Evolutionary conservation across 2,329 filamentous ascomycete genomes (phyloP), one percentile per base, ranked within the genome.

Genomic region (Daldinia eschscholtzii): DNA sequence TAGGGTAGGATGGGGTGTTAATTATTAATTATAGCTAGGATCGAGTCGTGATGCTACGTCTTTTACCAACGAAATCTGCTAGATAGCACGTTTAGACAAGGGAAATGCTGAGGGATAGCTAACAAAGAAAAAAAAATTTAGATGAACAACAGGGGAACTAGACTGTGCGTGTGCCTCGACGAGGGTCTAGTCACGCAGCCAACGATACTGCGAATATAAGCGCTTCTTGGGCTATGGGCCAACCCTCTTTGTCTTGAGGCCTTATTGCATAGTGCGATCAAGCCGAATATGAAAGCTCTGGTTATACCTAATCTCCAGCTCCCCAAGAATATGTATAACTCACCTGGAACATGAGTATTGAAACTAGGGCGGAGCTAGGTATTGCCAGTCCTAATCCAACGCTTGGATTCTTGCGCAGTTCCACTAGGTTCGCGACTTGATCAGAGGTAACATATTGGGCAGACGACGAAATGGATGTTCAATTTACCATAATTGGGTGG

Each of bases 21-120:
- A 18, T 35, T 53, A 10, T 53, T 53, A 57, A 41, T 57, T 41
- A 57, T 57, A 55, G 52, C 30, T 55, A 10, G 28, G 46, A 15
- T 26, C 28, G 20, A 53, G n/a, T 53, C 15, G 48, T 35, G 48
- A 53, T 35, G 48, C 48, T 35, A 55, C 52, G 7, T 37, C 10
- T 39, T 6, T 23, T 12, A 37, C 28, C 50, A 18, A 13, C 50
- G n/a, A 55, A n/a, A 10, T 10, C n/a, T 37, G 20, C 13, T 13
- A 30, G 13, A 30, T n/a, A 41, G 53, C 53, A 57, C 13, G 23
- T 57, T 42, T n/a, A 30, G 35, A 57, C 35, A 41, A 57, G 33
- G 35, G 23, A 20, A 30, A 28, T 42, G 7, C 35, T 41, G 37
- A 41, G 35, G 37, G 13, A 41, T 20, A 9, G 13, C 35, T 41